phyloP scores from a whole-genome alignment of 441 rosid genomes.

The Eruca vesicaria region DNA sequence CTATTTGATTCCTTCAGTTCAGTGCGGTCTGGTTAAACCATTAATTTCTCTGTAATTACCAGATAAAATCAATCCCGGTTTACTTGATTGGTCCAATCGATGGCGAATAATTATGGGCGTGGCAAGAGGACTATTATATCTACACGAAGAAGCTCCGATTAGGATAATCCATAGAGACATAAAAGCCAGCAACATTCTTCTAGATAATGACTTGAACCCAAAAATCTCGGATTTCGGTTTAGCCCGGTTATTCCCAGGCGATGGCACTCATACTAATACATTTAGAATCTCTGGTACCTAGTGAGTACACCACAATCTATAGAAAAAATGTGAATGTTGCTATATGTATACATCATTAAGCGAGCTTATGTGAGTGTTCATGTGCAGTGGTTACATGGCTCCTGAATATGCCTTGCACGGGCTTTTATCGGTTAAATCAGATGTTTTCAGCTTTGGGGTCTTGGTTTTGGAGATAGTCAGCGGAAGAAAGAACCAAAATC shows the following conservation, averaged over 20 bases:
- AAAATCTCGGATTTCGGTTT: constrained; percentile 92
- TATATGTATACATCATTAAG: neutral
- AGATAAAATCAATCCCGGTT: constrained; percentile 55
- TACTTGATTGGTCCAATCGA: constrained; percentile 66
- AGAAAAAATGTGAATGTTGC: constrained; percentile 5
- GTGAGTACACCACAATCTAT: constrained; percentile 46
- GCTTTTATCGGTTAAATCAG: constrained; percentile 71
- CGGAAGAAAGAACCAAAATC: constrained; percentile 75
- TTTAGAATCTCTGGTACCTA: constrained; percentile 76
- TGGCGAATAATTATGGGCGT: constrained; percentile 64
- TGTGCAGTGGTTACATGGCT: constrained; percentile 87
- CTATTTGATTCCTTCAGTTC: neutral
- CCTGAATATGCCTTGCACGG: constrained; percentile 91
- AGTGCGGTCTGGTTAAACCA: constrained; percentile 1
- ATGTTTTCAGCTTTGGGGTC: constrained; percentile 85
- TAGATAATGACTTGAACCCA: constrained; percentile 69
- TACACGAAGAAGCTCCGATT: constrained; percentile 91
- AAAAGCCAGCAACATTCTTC: constrained; percentile 78
- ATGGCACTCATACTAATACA: constrained; percentile 75
- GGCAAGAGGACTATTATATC: constrained; percentile 79
- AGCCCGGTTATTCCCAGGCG: constrained; percentile 88
- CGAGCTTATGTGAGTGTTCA: constrained; percentile 4
- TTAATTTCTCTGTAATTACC: constrained; percentile 20
- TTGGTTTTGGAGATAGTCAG: constrained; percentile 77
- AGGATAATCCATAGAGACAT: constrained; percentile 89